phyloP scores from a whole-genome alignment of 2,329 filamentous ascomycete species.

The Xylaria sp. region DNA sequence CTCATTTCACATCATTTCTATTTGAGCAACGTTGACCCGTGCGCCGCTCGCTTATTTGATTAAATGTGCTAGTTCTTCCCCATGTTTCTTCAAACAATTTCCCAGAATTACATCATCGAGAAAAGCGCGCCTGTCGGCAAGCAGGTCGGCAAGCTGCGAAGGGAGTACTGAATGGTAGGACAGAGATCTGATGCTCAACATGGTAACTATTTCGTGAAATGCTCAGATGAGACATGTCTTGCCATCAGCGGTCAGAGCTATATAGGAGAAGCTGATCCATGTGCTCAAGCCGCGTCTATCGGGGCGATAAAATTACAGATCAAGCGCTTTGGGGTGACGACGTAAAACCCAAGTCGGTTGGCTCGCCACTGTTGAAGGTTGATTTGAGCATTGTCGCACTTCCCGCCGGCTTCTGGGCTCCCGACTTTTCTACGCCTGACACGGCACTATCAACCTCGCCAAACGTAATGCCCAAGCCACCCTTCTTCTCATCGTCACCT shows the following conservation, averaged over 20 bases:
- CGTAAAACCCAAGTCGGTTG: constrained; percentile 35
- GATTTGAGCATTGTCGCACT: constrained; percentile 42
- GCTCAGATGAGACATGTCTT: neutral
- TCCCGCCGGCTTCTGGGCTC: constrained; percentile 41
- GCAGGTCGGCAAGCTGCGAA: neutral
- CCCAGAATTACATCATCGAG: constrained; percentile 6
- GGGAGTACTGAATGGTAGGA: neutral
- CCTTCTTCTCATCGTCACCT: constrained; percentile 41
- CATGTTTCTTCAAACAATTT: constrained; percentile 4
- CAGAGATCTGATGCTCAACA: neutral
- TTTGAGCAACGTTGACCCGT: neutral
- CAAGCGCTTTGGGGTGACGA: constrained; percentile 41
- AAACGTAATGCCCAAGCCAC: constrained; percentile 47
- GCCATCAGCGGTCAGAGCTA: neutral
- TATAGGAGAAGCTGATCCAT: constrained; percentile 7
- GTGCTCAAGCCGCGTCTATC: constrained; percentile 7
- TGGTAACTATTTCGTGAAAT: constrained; percentile 1
- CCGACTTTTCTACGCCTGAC: constrained; percentile 45
- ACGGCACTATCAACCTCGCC: constrained; percentile 48
- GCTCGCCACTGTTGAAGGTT: constrained; percentile 42
- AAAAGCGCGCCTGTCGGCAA: neutral
- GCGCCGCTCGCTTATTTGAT: neutral
- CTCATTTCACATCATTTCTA: constrained; percentile 23
- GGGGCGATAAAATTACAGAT: constrained; percentile 2
- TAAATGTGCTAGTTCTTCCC: neutral